Percentiles rank a stretch among this genome's conserved stretches.
Conservation (phyloP, 352 stramenopile species). For the Globisporangium emineosum region DNA sequence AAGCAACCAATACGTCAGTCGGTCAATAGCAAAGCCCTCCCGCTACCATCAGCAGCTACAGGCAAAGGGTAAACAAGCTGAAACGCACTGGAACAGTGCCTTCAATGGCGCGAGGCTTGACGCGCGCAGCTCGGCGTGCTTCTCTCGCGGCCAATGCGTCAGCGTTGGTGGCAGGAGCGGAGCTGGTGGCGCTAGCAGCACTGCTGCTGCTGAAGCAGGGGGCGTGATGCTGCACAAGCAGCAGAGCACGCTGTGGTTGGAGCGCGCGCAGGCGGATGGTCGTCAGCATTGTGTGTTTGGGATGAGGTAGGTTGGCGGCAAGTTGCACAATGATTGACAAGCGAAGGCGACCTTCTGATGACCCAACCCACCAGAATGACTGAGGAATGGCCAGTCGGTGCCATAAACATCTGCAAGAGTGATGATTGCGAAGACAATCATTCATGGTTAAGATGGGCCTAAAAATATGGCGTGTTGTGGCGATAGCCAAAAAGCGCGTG, state of each 20-base stretch:
- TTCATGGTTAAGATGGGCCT: constrained; percentile 1
- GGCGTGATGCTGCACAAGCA: background rate
- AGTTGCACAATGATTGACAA: constrained; percentile 8
- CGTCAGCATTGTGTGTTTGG: background rate
- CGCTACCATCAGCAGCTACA: background rate
- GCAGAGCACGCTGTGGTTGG: background rate
- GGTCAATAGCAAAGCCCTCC: background rate
- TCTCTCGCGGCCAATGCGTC: constrained; percentile 11
- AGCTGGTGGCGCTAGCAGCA: background rate
- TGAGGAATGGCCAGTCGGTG: background rate
- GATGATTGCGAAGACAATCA: background rate
- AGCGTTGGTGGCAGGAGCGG: background rate
- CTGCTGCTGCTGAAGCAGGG: background rate
- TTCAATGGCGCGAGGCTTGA: constrained; percentile 47
- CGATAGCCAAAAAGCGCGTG: background rate
- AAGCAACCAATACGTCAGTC: background rate
- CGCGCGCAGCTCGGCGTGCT: constrained; percentile 17
- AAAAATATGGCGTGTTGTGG: background rate
- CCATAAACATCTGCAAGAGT: background rate
- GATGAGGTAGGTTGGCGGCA: background rate
- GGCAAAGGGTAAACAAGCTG: too few species aligned
- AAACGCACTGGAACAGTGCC: constrained; percentile 31
- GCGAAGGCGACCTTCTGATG: background rate
- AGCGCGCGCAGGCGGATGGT: background rate
- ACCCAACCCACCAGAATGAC: background rate